Evolutionary conservation across 768 basidiomycete genomes (phyloP).

Genomic region (Lentinula detonsa): DNA sequence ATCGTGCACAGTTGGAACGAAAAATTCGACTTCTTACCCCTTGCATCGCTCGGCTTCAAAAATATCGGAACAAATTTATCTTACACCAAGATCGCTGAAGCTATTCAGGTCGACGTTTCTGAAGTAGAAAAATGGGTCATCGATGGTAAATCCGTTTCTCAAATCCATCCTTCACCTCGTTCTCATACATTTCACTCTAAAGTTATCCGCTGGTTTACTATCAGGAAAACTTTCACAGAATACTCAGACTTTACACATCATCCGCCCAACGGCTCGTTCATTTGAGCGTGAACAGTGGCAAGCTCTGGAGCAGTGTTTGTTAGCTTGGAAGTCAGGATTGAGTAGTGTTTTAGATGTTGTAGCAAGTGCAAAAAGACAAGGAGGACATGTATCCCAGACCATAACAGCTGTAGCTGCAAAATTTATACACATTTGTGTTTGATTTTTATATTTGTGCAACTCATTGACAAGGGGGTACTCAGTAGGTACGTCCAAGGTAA

Average conservation of each 20-base stretch:
- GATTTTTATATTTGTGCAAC: not conserved
- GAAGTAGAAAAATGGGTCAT: slow-evolving; percentile 87
- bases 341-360: slow-evolving; percentile 68
- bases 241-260: slow-evolving; percentile 64
- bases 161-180: not conserved
- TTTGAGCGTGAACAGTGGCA: slow-evolving; percentile 82
- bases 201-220: slow-evolving; percentile 81
- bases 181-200: slow-evolving; percentile 6
- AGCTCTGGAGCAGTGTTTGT: slow-evolving; percentile 62
- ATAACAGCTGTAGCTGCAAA: slow-evolving; percentile 17
- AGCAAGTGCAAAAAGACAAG: slow-evolving; percentile 45
- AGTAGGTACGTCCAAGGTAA: not conserved
- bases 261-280: slow-evolving; percentile 65
- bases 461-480: too few relatives aligned
- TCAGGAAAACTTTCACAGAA: slow-evolving; percentile 83
- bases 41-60: slow-evolving; percentile 73
- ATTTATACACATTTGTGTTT: not conserved
- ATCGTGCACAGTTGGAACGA: slow-evolving; percentile 53
- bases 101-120: slow-evolving; percentile 54
- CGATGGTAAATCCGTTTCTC: slow-evolving; percentile 48
- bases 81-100: slow-evolving; percentile 63
- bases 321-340: slow-evolving; percentile 75
- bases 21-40: slow-evolving; percentile 76
- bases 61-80: slow-evolving; percentile 69
- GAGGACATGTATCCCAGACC: slow-evolving; percentile 19